Percentiles rank a stretch among this genome's conserved stretches.
Evolutionary conservation across 345 rosid species (phyloP).

Genomic region (Odontarrhena argentea): DNA sequence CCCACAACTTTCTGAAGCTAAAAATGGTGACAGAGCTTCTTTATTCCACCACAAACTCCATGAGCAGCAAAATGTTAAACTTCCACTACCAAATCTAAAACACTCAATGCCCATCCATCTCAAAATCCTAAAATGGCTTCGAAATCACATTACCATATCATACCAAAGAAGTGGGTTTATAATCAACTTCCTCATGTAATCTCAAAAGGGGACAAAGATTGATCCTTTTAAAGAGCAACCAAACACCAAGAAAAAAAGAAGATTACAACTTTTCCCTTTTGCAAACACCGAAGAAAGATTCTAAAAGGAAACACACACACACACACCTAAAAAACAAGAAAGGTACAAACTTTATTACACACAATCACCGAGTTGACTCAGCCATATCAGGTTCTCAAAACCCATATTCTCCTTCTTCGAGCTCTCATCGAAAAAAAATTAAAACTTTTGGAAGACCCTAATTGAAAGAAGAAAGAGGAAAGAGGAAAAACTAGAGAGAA

Average conservation of each 20-base stretch:
- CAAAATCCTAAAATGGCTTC: slow-evolving; percentile 24
- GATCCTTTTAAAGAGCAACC: slow-evolving; percentile 48
- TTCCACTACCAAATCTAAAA: slow-evolving; percentile 26
- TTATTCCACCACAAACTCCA: slow-evolving; percentile 25
- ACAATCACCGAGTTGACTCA: slow-evolving; percentile 38
- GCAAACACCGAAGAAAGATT: slow-evolving; percentile 54
- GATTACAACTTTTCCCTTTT: slow-evolving; percentile 62
- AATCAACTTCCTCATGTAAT: slow-evolving; percentile 22
- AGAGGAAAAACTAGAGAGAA: slow-evolving; percentile 18
- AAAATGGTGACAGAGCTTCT: slow-evolving; percentile 20
- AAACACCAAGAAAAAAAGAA: slow-evolving; percentile 48
- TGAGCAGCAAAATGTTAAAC: neutral
- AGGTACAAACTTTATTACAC: slow-evolving; percentile 33
- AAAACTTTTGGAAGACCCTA: slow-evolving; percentile 27
- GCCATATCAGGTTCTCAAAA: slow-evolving; percentile 37
- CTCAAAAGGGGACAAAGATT: slow-evolving; percentile 45
- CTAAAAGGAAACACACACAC: slow-evolving; percentile 5
- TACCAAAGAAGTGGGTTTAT: neutral
- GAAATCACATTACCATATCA: slow-evolving; percentile 24
- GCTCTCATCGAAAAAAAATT: slow-evolving; percentile 17
- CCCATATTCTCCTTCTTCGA: slow-evolving; percentile 41
- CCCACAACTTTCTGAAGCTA: slow-evolving; percentile 20
- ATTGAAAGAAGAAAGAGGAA: slow-evolving; percentile 25
- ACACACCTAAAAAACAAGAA: slow-evolving; percentile 24
- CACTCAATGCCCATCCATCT: slow-evolving; percentile 30